Conservation (phyloP, 1,139 yeast species). For the Protomyces inouyei region DNA sequence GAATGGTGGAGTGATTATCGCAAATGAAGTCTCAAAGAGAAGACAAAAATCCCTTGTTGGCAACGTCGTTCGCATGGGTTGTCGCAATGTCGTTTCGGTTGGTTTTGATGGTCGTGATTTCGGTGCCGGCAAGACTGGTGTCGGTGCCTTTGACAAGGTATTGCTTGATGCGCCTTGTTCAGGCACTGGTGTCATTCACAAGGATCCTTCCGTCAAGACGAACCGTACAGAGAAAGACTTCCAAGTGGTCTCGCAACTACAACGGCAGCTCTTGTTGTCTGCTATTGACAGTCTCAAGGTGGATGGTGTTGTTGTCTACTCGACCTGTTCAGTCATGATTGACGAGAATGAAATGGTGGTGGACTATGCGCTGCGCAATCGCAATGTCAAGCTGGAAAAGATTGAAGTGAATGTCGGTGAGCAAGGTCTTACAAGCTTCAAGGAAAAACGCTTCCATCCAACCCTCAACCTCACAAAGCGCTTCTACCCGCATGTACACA, state of each 20-base stretch:
- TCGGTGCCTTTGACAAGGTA: conserved; percentile 96
- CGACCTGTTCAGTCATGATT: conserved; percentile 97
- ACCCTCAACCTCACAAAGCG: conserved; percentile 78
- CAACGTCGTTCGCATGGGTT: conserved; percentile 93
- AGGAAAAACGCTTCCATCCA: conserved; percentile 87
- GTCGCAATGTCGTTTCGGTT: conserved; percentile 93
- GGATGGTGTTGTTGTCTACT: conserved; percentile 93
- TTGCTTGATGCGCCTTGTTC: conserved; percentile 98
- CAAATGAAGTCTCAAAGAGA: conserved; percentile 93
- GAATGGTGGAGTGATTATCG: conserved; percentile 94
- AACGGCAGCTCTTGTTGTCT: conserved; percentile 83
- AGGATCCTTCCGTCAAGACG: conserved; percentile 91
- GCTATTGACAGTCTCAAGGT: conserved; percentile 95
- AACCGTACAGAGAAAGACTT: conserved; percentile 95
- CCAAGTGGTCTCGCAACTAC: conserved; percentile 92
- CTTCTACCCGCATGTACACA: conserved; percentile 96
- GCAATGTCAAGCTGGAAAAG: conserved; percentile 91
- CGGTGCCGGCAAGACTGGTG: conserved; percentile 73
- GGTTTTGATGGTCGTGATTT: conserved; percentile 98
- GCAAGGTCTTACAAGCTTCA: conserved; percentile 86
- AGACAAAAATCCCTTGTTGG: conserved; percentile 96
- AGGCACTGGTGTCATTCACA: conserved; percentile 98
- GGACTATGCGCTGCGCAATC: conserved; percentile 92
- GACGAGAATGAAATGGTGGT: conserved; percentile 98
- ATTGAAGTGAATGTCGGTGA: conserved; percentile 93